A percentile compares a stretch with the other conserved stretches of the same genome.
Conservation (phyloP, 192 early-diverging fungal species). For the Dispira simplex region DNA sequence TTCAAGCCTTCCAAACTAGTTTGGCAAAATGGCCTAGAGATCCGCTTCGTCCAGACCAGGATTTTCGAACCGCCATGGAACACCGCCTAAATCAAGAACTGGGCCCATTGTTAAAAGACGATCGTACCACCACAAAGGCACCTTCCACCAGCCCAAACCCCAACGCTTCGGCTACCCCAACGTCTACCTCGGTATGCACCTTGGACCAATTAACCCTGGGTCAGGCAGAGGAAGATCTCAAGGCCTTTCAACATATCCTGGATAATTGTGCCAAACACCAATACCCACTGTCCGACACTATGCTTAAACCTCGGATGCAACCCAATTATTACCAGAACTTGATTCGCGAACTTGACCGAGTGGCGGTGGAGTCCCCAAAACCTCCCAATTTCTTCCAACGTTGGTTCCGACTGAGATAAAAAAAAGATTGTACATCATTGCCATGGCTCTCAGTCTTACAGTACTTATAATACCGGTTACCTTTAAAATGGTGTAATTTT, state of each 20-base stretch:
- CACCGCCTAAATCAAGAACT: conserved; percentile 2
- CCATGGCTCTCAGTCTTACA: too few species aligned
- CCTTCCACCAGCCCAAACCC: neutral
- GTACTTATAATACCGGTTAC: too few species aligned
- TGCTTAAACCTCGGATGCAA: neutral
- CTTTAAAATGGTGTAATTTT: too few species aligned
- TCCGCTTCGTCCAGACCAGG: conserved; percentile 4
- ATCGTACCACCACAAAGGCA: neutral
- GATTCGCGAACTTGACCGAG: neutral
- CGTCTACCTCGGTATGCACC: neutral
- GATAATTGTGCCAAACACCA: neutral
- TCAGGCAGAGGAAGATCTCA: conserved; percentile 1
- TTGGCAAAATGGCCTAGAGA: conserved; percentile 3
- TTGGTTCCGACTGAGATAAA: too few species aligned
- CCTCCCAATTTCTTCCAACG: too few species aligned
- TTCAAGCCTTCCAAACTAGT: neutral
- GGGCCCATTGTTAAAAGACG: neutral
- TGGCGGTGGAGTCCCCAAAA: too few species aligned
- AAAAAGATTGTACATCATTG: too few species aligned
- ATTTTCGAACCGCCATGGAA: neutral
- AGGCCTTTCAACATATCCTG: neutral
- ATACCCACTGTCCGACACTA: conserved; percentile 1
- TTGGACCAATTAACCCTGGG: conserved; percentile 2
- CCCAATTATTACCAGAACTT: neutral
- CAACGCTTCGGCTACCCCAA: neutral